Base-by-base conservation (phyloP, 1,284 basidiomycete genomes). In the Fomitopsis betulina region DNA sequence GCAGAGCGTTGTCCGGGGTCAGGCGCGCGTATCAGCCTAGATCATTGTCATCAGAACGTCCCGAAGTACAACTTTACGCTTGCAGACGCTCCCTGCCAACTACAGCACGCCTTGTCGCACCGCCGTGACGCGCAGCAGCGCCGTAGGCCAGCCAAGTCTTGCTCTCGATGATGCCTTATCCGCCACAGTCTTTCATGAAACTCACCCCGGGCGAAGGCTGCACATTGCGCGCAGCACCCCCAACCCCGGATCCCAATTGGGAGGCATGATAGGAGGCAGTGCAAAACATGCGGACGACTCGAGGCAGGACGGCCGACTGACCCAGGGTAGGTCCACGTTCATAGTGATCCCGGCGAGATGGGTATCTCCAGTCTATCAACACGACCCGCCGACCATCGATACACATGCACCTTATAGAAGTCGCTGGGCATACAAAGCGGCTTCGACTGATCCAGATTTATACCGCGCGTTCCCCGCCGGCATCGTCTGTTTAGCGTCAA, bases 241-340 rank as follows among this genome's bases (percentile, higher is more conserved):
- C 40, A 15, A 51, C 30, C 38, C 49, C 37, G 23, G 51, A 32
- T 49, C 33, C 47, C 50, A 40, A 25, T 35, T 51, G 39, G 32
- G 19, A 55, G 42, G 15, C 55, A 57, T 43, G 27, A 47, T 35
- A 32, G 27, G 37, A 58, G 57, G 57, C 53, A 33, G 57, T 55
- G 56, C 53, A 21, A n/a, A 50, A 54, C 57, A 58, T 58, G 57
- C 53, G 57, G 57, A 53, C 57, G 19, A 40, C 57, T 58, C 57
- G 57, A 58, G 57, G 53, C 57, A 58, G 56, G 21, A 57, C 25
- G 27, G 21, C 55, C 30, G 45, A 56, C 49, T 35, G 25, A 47
- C 30, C 56, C 56, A 53, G 50, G 47, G 56, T 57, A 35, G 38
- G 53, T 43, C 33, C 37, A 30, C 47, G 25, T n/a, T 19, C 25